Conservation (phyloP, 1,284 basidiomycete genomes). For the Wallemia mellicola region DNA sequence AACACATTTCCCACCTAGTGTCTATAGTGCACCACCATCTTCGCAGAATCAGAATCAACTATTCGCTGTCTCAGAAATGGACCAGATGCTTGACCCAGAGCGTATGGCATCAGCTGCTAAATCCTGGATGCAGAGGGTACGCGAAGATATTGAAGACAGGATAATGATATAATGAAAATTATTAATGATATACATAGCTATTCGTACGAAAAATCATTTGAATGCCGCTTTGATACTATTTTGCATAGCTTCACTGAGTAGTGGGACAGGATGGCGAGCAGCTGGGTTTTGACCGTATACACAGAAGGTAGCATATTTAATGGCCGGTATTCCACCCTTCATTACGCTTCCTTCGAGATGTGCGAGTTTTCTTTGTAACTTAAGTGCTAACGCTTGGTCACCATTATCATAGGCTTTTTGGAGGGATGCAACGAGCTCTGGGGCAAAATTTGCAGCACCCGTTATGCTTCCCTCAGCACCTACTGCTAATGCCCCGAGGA, state of each 20-base stretch:
- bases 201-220: background rate
- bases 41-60: background rate
- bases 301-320: background rate
- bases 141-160: background rate
- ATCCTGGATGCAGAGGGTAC: background rate
- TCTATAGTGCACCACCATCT: background rate
- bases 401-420: background rate
- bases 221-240: background rate
- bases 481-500: background rate
- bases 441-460: background rate
- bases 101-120: background rate
- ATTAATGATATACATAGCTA: too few relatives aligned
- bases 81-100: background rate
- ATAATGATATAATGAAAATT: background rate
- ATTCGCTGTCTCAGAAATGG: background rate
- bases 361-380: background rate
- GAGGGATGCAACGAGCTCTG: background rate
- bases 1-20: constrained; percentile 7
- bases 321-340: background rate
- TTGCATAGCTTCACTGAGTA: background rate
- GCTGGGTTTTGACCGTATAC: background rate
- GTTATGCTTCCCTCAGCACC: background rate
- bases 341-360: background rate
- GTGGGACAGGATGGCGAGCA: background rate
- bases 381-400: background rate